Percentiles rank a stretch among this genome's conserved stretches.
Conservation (phyloP, 768 basidiomycete species). For the Galerina marginata region DNA sequence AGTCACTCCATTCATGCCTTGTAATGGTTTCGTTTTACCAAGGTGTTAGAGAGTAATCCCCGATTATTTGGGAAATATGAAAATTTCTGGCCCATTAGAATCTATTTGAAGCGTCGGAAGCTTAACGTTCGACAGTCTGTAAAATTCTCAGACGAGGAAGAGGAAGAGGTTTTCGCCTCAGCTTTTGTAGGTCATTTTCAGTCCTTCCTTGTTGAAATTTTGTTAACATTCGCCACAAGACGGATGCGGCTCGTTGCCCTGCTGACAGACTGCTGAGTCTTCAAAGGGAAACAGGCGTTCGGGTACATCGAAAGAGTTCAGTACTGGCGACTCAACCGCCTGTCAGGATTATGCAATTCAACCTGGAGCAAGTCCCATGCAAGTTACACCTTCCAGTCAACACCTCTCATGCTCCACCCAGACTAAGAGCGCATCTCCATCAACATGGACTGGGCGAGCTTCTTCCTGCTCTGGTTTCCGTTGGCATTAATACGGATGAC, state of each 20-base stretch:
- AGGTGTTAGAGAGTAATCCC: neutral
- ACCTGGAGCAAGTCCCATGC: slow-evolving; percentile 20
- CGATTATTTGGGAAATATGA: slow-evolving; percentile 13
- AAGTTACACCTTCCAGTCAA: slow-evolving; percentile 21
- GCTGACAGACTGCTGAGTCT: too few species aligned
- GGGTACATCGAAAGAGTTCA: too few species aligned
- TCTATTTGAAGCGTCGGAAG: slow-evolving; percentile 24
- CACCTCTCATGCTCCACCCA: slow-evolving; percentile 8
- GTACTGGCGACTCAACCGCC: too few species aligned
- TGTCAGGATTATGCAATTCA: neutral
- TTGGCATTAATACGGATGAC: slow-evolving; percentile 26
- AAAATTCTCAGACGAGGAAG: neutral
- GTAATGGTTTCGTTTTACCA: neutral
- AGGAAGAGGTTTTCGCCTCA: neutral
- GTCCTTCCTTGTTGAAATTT: too few species aligned
- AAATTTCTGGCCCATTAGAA: slow-evolving; percentile 29
- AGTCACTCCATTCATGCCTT: too few species aligned
- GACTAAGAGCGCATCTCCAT: slow-evolving; percentile 21
- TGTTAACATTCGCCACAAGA: too few species aligned
- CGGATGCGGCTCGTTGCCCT: too few species aligned
- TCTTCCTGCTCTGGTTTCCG: slow-evolving; percentile 28
- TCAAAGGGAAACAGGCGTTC: too few species aligned
- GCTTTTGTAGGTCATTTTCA: too few species aligned
- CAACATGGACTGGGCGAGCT: slow-evolving; percentile 29
- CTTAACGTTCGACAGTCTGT: neutral